Conservation (phyloP, 2,329 filamentous ascomycete genomes). For the Phaeosphaeria sp. region DNA sequence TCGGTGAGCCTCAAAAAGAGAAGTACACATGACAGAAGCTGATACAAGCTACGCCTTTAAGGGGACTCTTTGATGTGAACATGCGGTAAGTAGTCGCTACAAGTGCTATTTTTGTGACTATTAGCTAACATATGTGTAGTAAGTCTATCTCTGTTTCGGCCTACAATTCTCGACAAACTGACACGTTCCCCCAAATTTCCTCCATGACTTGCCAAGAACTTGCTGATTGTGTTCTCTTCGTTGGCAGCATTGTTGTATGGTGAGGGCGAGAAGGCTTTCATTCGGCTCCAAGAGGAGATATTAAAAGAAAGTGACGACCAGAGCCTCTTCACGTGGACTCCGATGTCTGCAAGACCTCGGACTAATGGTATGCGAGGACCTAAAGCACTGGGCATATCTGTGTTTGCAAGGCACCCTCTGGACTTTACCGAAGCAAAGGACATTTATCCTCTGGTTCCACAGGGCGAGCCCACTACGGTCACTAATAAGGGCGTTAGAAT, state of each 20-base stretch:
- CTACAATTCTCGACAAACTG: too few species aligned
- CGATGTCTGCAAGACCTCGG: not conserved
- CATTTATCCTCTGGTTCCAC: not conserved
- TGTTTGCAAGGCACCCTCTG: slow-evolving; percentile 3
- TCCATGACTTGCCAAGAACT: too few species aligned
- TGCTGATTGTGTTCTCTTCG: too few species aligned
- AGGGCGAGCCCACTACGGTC: not conserved
- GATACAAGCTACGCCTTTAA: not conserved
- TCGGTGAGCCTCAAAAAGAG: not conserved
- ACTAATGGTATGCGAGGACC: not conserved
- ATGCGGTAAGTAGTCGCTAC: too few species aligned
- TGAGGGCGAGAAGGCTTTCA: slow-evolving; percentile 33
- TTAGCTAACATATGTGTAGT: too few species aligned
- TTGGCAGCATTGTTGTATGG: slow-evolving; percentile 39
- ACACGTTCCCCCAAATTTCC: too few species aligned
- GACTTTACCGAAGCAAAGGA: not conserved
- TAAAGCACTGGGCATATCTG: not conserved
- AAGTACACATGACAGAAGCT: not conserved
- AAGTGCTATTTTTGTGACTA: too few species aligned
- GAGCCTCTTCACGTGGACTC: slow-evolving; percentile 18
- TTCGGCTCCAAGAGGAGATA: slow-evolving; percentile 27
- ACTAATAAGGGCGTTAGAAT: slow-evolving; percentile 11
- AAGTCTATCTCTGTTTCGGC: too few species aligned
- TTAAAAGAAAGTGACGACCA: slow-evolving; percentile 16
- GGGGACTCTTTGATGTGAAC: slow-evolving; percentile 16